Base-by-base conservation (phyloP, 768 basidiomycete genomes). In the Boletus rubropictus region DNA sequence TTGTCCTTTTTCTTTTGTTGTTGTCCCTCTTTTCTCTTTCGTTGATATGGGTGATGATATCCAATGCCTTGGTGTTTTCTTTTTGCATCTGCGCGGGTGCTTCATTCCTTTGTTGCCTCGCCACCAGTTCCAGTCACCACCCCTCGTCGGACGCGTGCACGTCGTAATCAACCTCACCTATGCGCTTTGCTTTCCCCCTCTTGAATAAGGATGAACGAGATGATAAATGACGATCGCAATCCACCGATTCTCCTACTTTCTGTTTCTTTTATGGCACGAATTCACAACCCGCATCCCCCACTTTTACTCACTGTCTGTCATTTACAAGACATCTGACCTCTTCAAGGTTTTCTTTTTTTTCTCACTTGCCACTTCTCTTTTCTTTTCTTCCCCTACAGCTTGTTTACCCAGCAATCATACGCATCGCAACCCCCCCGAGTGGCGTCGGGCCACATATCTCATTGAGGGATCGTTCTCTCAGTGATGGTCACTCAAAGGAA, bases 291-390 rank as follows among this genome's bases (percentile, higher is more conserved):
- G 17, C 39, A 12, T 18, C 20, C 18, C 9, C 21, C 41, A n/a
- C 9, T 20, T 31, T 22, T 12, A 28, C 31, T 33, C 25, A 29
- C 44, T 24, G 36, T 38, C 42, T 42, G 46, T 54, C 46, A 49
- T 60, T 60, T 59, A 59, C 49, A 31, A 54, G 39, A 56, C 54
- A 56, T 50, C 48, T 50, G 49, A 49, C 25, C 9, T 49, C 42
- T 51, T 46, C 37, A 39, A 45, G 11, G 35, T 34, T 35, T 37
- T 17, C 15, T 21, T 43, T 31, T 43, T 31, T 24, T 15, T n/a
- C 20, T 35, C 11, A 10, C 5, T 14, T 18, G 2, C 7, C 18
- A 12, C 20, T 14, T 20, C 37, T 34, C 14, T 12, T 7, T 15
- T 12, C n/a, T n/a, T 18, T 20, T 25, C 10, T 12, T 7, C 31